Evolutionary conservation across 2,329 filamentous ascomycete genomes (phyloP).

Genomic region (Juglanconis sp.): DNA sequence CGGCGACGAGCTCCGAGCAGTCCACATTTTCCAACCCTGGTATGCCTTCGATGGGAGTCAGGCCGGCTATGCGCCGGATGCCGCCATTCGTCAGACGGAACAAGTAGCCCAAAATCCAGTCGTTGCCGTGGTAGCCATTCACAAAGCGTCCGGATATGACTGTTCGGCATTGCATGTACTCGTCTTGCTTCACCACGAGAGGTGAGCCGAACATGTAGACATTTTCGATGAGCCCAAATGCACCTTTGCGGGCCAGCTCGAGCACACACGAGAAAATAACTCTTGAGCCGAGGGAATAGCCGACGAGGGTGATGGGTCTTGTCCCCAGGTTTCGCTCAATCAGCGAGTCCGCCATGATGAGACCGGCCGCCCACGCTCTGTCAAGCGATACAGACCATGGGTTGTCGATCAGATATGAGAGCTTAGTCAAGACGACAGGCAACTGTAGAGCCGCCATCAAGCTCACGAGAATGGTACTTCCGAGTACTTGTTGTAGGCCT

Average conservation of each 20-base stretch:
- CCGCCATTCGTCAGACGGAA: constrained; percentile 93
- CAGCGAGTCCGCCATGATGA: constrained; percentile 91
- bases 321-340: constrained; percentile 89
- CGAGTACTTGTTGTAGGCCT: constrained; percentile 91
- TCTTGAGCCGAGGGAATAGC: constrained; percentile 87
- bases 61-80: constrained; percentile 81
- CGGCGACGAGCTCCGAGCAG: constrained; percentile 78
- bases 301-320: constrained; percentile 86
- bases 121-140: constrained; percentile 89
- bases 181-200: constrained; percentile 85
- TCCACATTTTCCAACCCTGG: constrained; percentile 85
- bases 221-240: constrained; percentile 85
- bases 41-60: constrained; percentile 72
- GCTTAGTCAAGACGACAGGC: constrained; percentile 88
- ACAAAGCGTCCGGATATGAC: constrained; percentile 90
- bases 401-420: constrained; percentile 96
- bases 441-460: constrained; percentile 91
- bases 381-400: constrained; percentile 97
- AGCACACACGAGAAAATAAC: constrained; percentile 90
- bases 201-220: constrained; percentile 94
- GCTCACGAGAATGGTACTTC: constrained; percentile 80
- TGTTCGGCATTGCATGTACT: constrained; percentile 76
- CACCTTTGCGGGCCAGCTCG: constrained; percentile 80
- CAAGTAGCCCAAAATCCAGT: constrained; percentile 96
- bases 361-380: constrained; percentile 79